Evolutionary conservation across 2,329 filamentous ascomycete genomes (phyloP), one percentile per base, ranked within the genome.

Genomic region (Verticillium isaacii): DNA sequence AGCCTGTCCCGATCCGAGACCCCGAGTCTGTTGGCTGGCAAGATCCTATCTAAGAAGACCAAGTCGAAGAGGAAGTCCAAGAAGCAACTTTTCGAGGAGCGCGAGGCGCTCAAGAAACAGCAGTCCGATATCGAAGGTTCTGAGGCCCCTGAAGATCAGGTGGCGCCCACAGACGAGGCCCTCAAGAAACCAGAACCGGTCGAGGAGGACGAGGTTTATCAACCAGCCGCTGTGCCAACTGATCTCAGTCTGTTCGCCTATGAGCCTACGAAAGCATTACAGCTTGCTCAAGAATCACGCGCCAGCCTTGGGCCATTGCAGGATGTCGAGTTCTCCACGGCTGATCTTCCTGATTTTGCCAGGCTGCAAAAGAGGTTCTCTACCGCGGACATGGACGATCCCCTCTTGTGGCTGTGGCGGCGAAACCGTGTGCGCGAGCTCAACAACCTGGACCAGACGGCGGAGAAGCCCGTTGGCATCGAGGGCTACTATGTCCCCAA

Each of bases 401-500:
- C 83, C 2, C 79, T 81, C 64, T 73, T 85, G 39, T 86, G 83
- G 82, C 64, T 86, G 19, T 87, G 84, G 84, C 81, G 75, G 61
- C 81, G 81, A 55, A 81, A 84, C 66, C 82, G 83, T 11, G 75
- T 86, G 60, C 78, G 81, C 19, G 81, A 85, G 65, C 77, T 88
- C 45, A 87, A 88, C 65, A 75, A 78, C 25, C 41, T 67, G 41
- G 65, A 72, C 32, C 69, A 66, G 4, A 69, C 80, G 1, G 45
- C 66, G 39, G 64, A 72, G 32, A 69, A 66, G 5, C 69, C 80
- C 1, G 74, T 81, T 17, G 70, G 71, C 19, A 87, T 89, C 55
- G 81, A 82, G 36, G 87, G 86, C 23, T 89, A 89, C 69, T 98
- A 97, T 71, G 91, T 97, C 50, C 87, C 91, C 0, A 99, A 97